phyloP scores from a whole-genome alignment of 257 asterid species.

The Fraxinus anomala region DNA sequence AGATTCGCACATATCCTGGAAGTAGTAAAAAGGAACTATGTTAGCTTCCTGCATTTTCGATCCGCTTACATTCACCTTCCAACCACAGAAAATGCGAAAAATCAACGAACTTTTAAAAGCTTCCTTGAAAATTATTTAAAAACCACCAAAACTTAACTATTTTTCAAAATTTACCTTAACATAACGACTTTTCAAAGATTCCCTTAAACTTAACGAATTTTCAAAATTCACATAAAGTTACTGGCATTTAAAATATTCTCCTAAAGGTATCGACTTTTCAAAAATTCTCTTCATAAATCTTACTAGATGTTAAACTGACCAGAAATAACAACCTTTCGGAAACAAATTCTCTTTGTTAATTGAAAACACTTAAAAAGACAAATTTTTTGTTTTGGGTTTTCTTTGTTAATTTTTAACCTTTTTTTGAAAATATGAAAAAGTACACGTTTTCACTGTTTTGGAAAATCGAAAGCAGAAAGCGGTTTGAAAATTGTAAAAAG shows the following conservation, averaged over 20 bases:
- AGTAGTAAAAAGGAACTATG: conserved; percentile 44
- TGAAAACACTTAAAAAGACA: no score
- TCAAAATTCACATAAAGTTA: not conserved
- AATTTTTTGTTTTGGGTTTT: no score
- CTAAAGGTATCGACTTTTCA: not conserved
- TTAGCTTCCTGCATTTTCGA: conserved; percentile 36
- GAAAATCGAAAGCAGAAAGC: no score
- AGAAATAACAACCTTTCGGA: no score
- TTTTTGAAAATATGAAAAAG: no score
- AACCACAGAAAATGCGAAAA: conserved; percentile 10
- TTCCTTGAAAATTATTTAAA: conserved; percentile 4
- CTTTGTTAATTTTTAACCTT: no score
- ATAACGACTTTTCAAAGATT: not conserved
- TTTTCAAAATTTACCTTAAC: no score
- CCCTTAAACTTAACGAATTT: not conserved
- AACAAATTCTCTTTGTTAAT: no score
- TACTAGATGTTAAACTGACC: no score
- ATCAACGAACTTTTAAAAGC: not conserved
- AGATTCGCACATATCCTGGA: conserved; percentile 65
- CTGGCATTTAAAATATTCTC: not conserved
- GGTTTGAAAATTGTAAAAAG: conserved; percentile 31
- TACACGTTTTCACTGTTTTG: no score
- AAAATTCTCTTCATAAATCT: no score
- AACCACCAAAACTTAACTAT: not conserved
- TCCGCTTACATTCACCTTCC: conserved; percentile 45